Evolutionary conservation across 179 eudicot genomes (phyloP), one percentile per base, ranked within the genome.

Genomic region (Silene noctiflora): DNA sequence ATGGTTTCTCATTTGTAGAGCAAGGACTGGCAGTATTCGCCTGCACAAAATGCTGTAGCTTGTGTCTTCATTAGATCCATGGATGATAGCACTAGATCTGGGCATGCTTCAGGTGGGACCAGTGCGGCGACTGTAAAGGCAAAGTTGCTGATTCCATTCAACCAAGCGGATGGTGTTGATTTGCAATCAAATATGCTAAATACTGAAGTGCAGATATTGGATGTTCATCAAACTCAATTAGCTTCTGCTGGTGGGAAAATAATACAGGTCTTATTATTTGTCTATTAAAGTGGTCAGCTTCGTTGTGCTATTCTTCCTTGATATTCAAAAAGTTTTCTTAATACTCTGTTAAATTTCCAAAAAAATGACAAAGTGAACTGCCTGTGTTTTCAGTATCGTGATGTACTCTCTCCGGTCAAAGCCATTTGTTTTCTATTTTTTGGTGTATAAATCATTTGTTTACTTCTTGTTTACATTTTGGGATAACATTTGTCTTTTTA

Each of bases 41-140:
- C 81, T 20, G 76, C 84, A 24, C 84, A 81, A 69, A 56, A 77
- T 69, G 84, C 84, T 19, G 69, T 61, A 31, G 56, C 71, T 53
- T 76, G 72, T 73, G 75, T 77, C 64, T 81, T 81, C 62, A 20
- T 17, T 33, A 68, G 67, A 35, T 51, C 63, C 29, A 21, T 35
- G 56, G 73, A 76, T 16, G 53, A 61, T 67, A 51, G 58, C 31
- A 60, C 67, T 33, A 61, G 51, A 76, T 67, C 73, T 55, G 73
- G 58, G 35, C 78, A 55, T 33, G 39, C 39, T 55, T 66, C 72
- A 27, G 56, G 66, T 33, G 31, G 55, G 14, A 67, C 14, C 46
- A 55, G 21, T 67, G 78, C 11, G 64, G 78, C 6, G 21, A 19
- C 65, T 31, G 78, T 56, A 1, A 67, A 10, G 46, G 78, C 73